phyloP scores from a whole-genome alignment of 2,329 filamentous ascomycete species.

The Dendrostoma leiphaemia region DNA sequence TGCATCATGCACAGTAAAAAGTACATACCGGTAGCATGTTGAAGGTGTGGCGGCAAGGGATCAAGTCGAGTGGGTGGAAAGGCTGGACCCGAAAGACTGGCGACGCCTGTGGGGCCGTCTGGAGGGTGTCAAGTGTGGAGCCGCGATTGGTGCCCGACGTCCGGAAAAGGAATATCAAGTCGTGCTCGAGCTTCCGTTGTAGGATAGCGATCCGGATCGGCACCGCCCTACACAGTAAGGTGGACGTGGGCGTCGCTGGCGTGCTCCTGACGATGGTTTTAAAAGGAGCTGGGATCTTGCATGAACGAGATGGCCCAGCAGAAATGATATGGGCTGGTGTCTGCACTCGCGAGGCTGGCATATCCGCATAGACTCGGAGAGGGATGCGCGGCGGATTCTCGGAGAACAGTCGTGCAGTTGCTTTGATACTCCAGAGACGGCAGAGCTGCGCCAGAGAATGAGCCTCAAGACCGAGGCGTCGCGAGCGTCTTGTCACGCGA shows the following conservation, averaged over 20 bases:
- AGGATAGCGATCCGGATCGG: neutral
- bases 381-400: neutral
- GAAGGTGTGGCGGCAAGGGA: no score
- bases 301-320: neutral
- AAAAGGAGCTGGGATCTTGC: neutral
- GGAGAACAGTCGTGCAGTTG: neutral
- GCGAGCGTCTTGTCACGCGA: neutral
- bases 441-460: neutral
- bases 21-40: no score
- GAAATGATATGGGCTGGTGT: neutral
- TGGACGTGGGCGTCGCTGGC: no score
- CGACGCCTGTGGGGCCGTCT: neutral
- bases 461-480: neutral
- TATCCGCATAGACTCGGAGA: neutral
- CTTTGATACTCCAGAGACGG: no score
- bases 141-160: slow-evolving; percentile 2
- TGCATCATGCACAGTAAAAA: no score
- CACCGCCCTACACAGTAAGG: no score
- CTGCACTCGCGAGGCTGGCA: neutral
- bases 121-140: neutral
- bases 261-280: neutral
- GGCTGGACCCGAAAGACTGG: neutral
- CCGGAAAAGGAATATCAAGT: neutral
- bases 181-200: neutral
- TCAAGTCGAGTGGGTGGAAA: no score